A percentile compares a stretch with the other conserved stretches of the same genome.
phyloP scores from a whole-genome alignment of 768 basidiomycete genomes.

The Boletus sensibilis region DNA sequence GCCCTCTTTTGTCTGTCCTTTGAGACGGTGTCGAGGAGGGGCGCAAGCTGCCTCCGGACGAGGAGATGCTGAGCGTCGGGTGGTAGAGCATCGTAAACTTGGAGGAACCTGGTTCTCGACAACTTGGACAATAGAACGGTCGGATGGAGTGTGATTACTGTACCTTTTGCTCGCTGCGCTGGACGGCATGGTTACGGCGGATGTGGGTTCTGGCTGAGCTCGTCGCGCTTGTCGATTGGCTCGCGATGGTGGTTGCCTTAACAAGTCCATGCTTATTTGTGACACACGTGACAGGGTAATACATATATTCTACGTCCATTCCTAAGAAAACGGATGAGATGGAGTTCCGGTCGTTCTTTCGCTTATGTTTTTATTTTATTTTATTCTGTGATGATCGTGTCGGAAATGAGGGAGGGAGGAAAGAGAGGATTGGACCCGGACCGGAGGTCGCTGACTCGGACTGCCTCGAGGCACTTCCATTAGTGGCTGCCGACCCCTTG shows the following conservation, averaged over 20 bases:
- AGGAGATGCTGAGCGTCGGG: conserved; percentile 49
- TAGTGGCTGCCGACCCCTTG: conserved; percentile 39
- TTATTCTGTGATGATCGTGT: not conserved
- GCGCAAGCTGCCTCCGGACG: conserved; percentile 49
- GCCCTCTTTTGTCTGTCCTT: conserved; percentile 40
- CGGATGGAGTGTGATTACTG: no score
- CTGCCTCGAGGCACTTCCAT: conserved; percentile 51
- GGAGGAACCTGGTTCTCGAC: conserved; percentile 39
- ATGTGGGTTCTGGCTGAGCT: not conserved
- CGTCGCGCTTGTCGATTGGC: not conserved
- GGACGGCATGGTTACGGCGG: conserved; percentile 13
- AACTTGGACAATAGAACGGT: not conserved
- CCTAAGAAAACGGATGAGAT: not conserved
- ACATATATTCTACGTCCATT: not conserved
- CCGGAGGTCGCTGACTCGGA: not conserved
- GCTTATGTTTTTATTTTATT: not conserved
- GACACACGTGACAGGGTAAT: not conserved
- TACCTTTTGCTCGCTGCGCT: conserved; percentile 19
- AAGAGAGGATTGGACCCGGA: not conserved
- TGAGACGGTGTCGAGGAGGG: conserved; percentile 46
- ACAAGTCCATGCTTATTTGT: not conserved
- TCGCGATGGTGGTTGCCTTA: not conserved
- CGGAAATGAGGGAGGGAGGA: conserved; percentile 4
- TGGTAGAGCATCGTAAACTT: conserved; percentile 51
- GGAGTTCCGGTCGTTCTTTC: not conserved